phyloP scores from a whole-genome alignment of 1,284 basidiomycete genomes.

The Ceratobasidium sp. region DNA sequence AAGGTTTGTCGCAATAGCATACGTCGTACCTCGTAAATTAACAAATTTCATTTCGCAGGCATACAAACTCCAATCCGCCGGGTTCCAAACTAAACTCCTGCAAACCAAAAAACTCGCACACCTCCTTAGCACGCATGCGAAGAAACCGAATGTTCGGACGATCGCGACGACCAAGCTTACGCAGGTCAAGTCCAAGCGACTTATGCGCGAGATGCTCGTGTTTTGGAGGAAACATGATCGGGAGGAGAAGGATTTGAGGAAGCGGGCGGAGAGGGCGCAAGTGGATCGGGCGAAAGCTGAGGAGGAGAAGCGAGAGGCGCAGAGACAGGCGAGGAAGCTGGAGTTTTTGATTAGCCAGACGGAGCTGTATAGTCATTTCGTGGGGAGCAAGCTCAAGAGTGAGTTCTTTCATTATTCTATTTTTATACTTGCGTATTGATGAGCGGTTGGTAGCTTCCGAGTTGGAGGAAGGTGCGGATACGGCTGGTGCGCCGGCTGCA shows the following conservation, averaged over 20 bases:
- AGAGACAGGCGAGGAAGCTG: slow-evolving; percentile 95
- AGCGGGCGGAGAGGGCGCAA: slow-evolving; percentile 95
- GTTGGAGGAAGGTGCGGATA: slow-evolving; percentile 58
- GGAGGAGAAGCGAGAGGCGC: slow-evolving; percentile 96
- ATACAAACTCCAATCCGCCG: slow-evolving; percentile 80
- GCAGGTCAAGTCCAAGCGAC: slow-evolving; percentile 86
- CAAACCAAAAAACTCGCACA: slow-evolving; percentile 85
- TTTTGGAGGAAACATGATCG: slow-evolving; percentile 99
- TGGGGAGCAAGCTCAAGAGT: slow-evolving; percentile 84
- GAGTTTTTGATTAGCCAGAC: slow-evolving; percentile 99
- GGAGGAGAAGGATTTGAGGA: slow-evolving; percentile 92
- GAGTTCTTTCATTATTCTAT: slow-evolving; percentile 7
- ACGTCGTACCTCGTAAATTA: slow-evolving; percentile 46
- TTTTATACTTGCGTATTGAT: neutral
- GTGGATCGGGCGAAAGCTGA: slow-evolving; percentile 91
- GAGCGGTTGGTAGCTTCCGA: slow-evolving; percentile 46
- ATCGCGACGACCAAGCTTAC: slow-evolving; percentile 90
- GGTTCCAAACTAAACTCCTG: slow-evolving; percentile 72
- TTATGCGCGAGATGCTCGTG: slow-evolving; percentile 95
- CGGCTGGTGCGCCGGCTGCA: slow-evolving; percentile 51
- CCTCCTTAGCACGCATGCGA: slow-evolving; percentile 83
- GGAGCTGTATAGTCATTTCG: slow-evolving; percentile 99
- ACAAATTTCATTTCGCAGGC: slow-evolving; percentile 66
- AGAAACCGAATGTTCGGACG: slow-evolving; percentile 82
- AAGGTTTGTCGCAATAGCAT: slow-evolving; percentile 65